Evolutionary conservation across 805 yeast species (phyloP), one percentile per base, ranked within the genome.

Genomic region (Yarrowia sp.): DNA sequence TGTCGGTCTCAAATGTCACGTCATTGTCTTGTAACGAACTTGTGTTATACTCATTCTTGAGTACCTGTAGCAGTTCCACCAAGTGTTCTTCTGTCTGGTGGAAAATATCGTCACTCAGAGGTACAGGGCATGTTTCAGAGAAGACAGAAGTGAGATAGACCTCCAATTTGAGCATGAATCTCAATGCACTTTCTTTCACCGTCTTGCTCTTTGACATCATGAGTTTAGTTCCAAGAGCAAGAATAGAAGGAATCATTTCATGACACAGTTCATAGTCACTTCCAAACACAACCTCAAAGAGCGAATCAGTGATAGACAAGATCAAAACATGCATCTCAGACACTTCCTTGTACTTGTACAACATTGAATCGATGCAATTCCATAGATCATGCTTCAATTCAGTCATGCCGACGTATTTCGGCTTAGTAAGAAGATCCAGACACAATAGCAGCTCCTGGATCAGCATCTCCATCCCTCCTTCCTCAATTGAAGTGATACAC

Each of bases 251-350:
- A 9, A 61, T 55, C n/a, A 61, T 61, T 9, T 61, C 55, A 24
- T 61, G 66, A 4, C 66, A 61, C 4, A 61, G 15, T 12, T 61
- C 66, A 24, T 36, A 61, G 24, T 61, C 66, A 10, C 24, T 34
- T 2, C 55, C 55, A 15, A 46, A 15, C 2, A 46, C 55, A 3
- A 61, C 46, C 15, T 20, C 34, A n/a, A 46, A 61, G 2, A 61
- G 13, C 4, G 43, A 46, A 3, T 19, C 30, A 3, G 55, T 24
- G 3, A 61, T 36, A 3, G 19, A 14, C n/a, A 61, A 14, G 5
- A 61, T 47, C 17, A 46, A 17, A 13, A 36, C n/a, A 9, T 61
- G 66, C 10, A 36, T 46, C 20, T 61, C 66, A 19, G 53, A 47
- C n/a, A 24, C 24, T 2, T 61, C 66, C 24, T 19, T 14, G 46